Conservation (phyloP, 805 yeast genomes). For the Saturnispora gosingensis region DNA sequence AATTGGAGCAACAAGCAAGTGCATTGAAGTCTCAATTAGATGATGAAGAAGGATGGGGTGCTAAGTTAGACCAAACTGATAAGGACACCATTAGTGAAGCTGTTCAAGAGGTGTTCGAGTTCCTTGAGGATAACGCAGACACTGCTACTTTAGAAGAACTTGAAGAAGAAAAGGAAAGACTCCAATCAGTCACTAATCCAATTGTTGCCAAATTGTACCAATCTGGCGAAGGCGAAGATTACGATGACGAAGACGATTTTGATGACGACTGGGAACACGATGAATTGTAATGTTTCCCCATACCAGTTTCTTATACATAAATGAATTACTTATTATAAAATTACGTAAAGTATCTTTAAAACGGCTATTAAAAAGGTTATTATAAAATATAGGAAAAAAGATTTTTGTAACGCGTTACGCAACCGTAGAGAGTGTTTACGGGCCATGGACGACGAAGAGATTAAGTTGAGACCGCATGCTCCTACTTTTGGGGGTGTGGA, state of each 20-base stretch:
- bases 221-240: slow-evolving; percentile 29
- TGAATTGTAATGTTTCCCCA: slow-evolving; percentile 37
- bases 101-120: slow-evolving; percentile 61
- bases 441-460: slow-evolving; percentile 6
- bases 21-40: slow-evolving; percentile 57
- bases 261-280: slow-evolving; percentile 58
- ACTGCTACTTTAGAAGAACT: slow-evolving; percentile 87
- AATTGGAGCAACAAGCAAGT: slow-evolving; percentile 82
- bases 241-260: slow-evolving; percentile 47
- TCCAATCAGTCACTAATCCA: slow-evolving; percentile 79
- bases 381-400: not conserved
- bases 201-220: slow-evolving; percentile 76
- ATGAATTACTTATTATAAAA: not conserved
- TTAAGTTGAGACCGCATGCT: slow-evolving; percentile 13
- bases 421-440: not conserved
- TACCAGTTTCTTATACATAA: not conserved
- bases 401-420: not conserved
- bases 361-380: not conserved
- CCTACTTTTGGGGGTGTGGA: slow-evolving; percentile 18
- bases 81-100: slow-evolving; percentile 85
- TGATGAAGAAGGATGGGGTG: slow-evolving; percentile 53
- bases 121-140: slow-evolving; percentile 66
- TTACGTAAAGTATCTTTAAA: not conserved
- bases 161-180: slow-evolving; percentile 80
- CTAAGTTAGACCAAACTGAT: slow-evolving; percentile 81